Evolutionary conservation across 1,284 basidiomycete genomes (phyloP), one percentile per base, ranked within the genome.

Genomic region (Spongispora temasekensis): DNA sequence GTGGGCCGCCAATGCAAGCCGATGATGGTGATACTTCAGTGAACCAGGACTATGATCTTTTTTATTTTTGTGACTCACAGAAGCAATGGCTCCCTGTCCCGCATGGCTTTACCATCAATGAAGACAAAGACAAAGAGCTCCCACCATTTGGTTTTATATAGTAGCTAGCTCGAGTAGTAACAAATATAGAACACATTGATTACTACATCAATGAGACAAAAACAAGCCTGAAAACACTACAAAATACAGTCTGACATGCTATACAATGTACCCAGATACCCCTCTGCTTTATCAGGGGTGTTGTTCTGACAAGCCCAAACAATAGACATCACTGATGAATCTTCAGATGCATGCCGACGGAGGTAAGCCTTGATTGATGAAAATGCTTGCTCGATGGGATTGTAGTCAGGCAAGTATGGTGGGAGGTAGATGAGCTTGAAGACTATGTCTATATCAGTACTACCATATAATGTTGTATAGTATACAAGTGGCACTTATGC

Each of bases 331-430:
- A 65, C 12, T 1, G 46, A 42, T 4, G 44, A n/a, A 8, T 64
- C 54, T 9, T 48, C 3, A 5, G 21, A n/a, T 15, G 25, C 17
- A 8, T 61, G 35, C 10, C 2, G 7, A 19, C 15, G 5, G 10
- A 64, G 44, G 21, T 57, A 64, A 9, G 64, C 46, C 56, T 73
- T 72, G 63, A 69, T 61, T 6, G 46, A 25, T 21, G 61, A 61
- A 56, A 71, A 73, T 2, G 55, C 58, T 56, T 72, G 65, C 42
- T 73, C 61, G 19, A 73, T 72, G 0, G 67, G 66, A 51, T n/a
- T n/a, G n/a, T n/a, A n/a, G n/a, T n/a, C n/a, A n/a, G n/a, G n/a
- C n/a, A n/a, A n/a, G n/a, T n/a, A 72, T 21, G 64, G 68, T 73
- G 56, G 35, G 63, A 72, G 10, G 71, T 54, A 34, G n/a, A n/a